Conservation (phyloP, 225 moss, liverwort and hornwort genomes). For the Straminergon stramineum region DNA sequence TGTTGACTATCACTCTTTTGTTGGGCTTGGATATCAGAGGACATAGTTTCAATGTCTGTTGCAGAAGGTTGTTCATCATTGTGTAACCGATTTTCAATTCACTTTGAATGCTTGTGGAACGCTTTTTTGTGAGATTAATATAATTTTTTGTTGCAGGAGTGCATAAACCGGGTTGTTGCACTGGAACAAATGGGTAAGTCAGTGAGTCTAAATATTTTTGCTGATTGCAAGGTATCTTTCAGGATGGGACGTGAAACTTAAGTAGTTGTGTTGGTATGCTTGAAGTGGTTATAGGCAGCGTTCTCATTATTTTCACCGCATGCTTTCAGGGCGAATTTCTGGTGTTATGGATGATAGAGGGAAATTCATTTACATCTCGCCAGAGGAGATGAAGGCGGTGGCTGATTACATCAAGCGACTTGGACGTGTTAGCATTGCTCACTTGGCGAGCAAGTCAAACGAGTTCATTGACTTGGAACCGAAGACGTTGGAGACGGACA, state of each 20-base stretch:
- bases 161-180: conserved; percentile 81
- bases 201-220: neutral
- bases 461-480: conserved; percentile 92
- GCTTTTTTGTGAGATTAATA: neutral
- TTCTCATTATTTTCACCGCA: neutral
- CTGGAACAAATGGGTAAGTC: conserved; percentile 92
- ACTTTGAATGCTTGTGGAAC: neutral
- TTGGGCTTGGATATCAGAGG: neutral
- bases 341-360: conserved; percentile 99
- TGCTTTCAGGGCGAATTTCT: conserved; percentile 72
- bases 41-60: neutral
- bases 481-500: conserved; percentile 54
- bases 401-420: conserved; percentile 90
- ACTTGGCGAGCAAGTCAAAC: conserved; percentile 84
- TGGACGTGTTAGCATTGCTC: conserved; percentile 92
- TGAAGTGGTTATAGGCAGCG: neutral
- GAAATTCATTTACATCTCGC: conserved; percentile 95
- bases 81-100: neutral
- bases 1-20: neutral
- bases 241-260: neutral
- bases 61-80: neutral
- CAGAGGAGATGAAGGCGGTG: conserved; percentile 96
- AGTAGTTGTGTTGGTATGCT: neutral
- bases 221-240: neutral
- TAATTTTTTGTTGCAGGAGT: conserved; percentile 54